Evolutionary conservation across 2,329 filamentous ascomycete species (phyloP).

Genomic region (Fusarium avenaceum): DNA sequence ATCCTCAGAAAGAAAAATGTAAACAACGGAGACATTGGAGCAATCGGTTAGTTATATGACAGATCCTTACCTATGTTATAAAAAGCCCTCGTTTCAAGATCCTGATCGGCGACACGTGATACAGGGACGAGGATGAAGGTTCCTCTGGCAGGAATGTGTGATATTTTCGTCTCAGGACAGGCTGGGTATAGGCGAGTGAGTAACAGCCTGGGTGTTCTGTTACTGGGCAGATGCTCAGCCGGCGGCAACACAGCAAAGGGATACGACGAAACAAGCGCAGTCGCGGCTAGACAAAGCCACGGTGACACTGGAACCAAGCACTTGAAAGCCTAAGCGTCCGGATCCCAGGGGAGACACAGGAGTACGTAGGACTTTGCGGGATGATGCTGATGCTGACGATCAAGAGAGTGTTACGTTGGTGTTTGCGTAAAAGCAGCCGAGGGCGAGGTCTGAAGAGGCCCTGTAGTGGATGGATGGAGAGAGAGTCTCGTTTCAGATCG

Average conservation of each 20-base stretch:
- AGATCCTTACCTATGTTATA: slow-evolving; percentile 24
- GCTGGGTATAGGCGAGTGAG: slow-evolving; percentile 24
- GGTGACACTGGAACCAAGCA: not conserved
- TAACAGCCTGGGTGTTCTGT: slow-evolving; percentile 10
- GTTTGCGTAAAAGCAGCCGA: slow-evolving; percentile 19
- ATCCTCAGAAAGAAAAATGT: not conserved
- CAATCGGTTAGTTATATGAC: slow-evolving; percentile 23
- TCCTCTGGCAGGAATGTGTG: slow-evolving; percentile 1
- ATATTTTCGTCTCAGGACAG: slow-evolving; percentile 22
- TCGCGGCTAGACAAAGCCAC: slow-evolving; percentile 23
- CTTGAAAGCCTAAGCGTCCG: not conserved
- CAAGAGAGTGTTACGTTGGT: not conserved
- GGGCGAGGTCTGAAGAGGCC: slow-evolving; percentile 28
- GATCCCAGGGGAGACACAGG: slow-evolving; percentile 25
- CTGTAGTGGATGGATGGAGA: slow-evolving; percentile 17
- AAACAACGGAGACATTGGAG: slow-evolving; percentile 1
- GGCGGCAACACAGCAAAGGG: slow-evolving; percentile 17
- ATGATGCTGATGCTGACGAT: slow-evolving; percentile 11
- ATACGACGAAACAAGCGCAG: slow-evolving; percentile 44
- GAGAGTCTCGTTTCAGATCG: slow-evolving; percentile 45
- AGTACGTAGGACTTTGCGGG: slow-evolving; percentile 20
- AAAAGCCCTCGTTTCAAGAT: slow-evolving; percentile 21
- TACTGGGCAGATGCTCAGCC: slow-evolving; percentile 15
- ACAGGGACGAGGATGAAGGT: slow-evolving; percentile 6
- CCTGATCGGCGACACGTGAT: slow-evolving; percentile 27